phyloP scores from a whole-genome alignment of 176 grass and related monocot species.

The Sorghum bicolor region Sorghum_bicolor_NCBIv3 NC_012878.2:54376001-54376500 shows the following conservation, averaged over 20 bases:
- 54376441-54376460: not conserved
- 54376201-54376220: not conserved
- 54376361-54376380: not conserved
- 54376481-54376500: too few species aligned
- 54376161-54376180: not conserved
- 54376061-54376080: not conserved
- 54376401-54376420: not conserved
- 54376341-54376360: not conserved
- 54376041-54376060: not conserved
- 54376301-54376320: not conserved
- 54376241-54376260: not conserved
- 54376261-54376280: not conserved
- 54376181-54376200: not conserved
- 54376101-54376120: conserved; percentile 3
- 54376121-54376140: not conserved
- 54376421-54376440: too few species aligned
- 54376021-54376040: not conserved
- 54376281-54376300: too few species aligned
- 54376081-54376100: too few species aligned
- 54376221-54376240: not conserved
- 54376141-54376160: not conserved
- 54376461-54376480: not conserved
- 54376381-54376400: not conserved
- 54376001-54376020: conserved; percentile 18
- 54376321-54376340: not conserved